A percentile compares a stretch with the other conserved stretches of the same genome.
phyloP scores from a whole-genome alignment of 2,329 filamentous ascomycete species.

The Harringtonia aguacate region DNA sequence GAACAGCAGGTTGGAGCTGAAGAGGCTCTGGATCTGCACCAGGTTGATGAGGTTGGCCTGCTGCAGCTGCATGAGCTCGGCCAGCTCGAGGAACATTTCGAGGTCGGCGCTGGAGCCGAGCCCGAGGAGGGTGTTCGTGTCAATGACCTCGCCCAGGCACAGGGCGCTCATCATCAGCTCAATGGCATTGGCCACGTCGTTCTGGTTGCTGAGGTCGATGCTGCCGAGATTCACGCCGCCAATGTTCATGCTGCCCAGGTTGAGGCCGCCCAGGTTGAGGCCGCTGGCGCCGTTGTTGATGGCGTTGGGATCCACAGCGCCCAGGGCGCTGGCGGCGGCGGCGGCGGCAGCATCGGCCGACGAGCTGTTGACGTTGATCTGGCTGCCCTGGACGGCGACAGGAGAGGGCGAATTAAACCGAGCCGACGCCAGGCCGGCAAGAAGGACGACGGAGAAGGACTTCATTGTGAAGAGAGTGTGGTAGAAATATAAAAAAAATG shows the following conservation, averaged over 20 bases:
- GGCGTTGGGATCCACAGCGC: slow-evolving; percentile 4
- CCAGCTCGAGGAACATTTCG: slow-evolving; percentile 21
- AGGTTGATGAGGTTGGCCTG: slow-evolving; percentile 18
- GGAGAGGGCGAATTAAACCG: slow-evolving; percentile 2
- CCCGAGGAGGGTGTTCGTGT: slow-evolving; percentile 11
- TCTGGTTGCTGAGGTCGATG: slow-evolving; percentile 18
- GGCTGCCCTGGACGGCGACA: slow-evolving; percentile 4
- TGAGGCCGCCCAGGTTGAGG: slow-evolving; percentile 2
- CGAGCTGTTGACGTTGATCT: slow-evolving; percentile 5
- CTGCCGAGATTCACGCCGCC: slow-evolving; percentile 18
- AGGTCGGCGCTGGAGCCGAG: slow-evolving; percentile 17
- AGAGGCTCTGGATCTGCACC: slow-evolving; percentile 17
- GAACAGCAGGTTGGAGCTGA: slow-evolving; percentile 15
- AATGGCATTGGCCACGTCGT: slow-evolving; percentile 19
- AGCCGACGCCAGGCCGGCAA: slow-evolving; percentile 19
- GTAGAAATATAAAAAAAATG: not conserved
- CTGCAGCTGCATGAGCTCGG: slow-evolving; percentile 20
- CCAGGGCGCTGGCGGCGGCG: slow-evolving; percentile 1
- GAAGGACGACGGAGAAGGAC: slow-evolving; percentile 12
- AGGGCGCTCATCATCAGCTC: slow-evolving; percentile 17
- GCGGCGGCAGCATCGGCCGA: not conserved
- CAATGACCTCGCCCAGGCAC: slow-evolving; percentile 17
- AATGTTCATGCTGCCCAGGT: slow-evolving; percentile 14
- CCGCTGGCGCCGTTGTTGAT: slow-evolving; percentile 4
- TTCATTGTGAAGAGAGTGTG: slow-evolving; percentile 14